Evolutionary conservation across 1,139 yeast genomes (phyloP), one percentile per base, ranked within the genome.

Genomic region (Taphrina betulina): DNA sequence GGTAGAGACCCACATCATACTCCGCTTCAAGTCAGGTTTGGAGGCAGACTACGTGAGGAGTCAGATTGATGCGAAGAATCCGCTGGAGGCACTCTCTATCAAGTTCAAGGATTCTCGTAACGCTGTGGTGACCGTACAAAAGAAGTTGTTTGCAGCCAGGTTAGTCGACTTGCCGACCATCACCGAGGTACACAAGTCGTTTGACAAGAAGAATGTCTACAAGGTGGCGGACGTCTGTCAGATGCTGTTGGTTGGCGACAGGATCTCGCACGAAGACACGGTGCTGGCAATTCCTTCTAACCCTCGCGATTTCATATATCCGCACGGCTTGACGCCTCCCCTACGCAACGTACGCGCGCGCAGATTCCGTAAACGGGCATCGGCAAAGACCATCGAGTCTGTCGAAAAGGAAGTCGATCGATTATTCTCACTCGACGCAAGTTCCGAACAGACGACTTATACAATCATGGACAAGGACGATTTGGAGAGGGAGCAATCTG

Each of bases 161-260:
- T 72, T 94, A 38, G 79, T 92, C n/a, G 95, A 90, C 64, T 72
- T 94, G 61, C 99, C 99, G 0, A 87, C 96, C 0, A 71, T 90
- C 8, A 80, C 89, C 3, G 98, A 94, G 67, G 80, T 87, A 5
- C 88, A 83, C 67, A 94, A 94, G 69, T 83, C 96, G 1, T 80
- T 90, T 26, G 98, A 94, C 68, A 80, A 85, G 66, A 92, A 90
- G 69, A 92, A 88, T 66, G 78, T 92, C 31, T 84, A 85, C 72
- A 94, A 94, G 67, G 82, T 94, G 0, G 76, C 89, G 34, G 97
- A 94, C 68, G 75, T 92, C 5, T 81, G 87, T 43, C 97, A 94
- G 69, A 85, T 94, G 74, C 72, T 94, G 50, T 72, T 90, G 14
- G 94, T 92, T 3, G 75, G 89, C 3, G 82, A 79, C 57, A 75